phyloP scores from a whole-genome alignment of 2,329 filamentous ascomycete species.

The Nemania sp. region DNA sequence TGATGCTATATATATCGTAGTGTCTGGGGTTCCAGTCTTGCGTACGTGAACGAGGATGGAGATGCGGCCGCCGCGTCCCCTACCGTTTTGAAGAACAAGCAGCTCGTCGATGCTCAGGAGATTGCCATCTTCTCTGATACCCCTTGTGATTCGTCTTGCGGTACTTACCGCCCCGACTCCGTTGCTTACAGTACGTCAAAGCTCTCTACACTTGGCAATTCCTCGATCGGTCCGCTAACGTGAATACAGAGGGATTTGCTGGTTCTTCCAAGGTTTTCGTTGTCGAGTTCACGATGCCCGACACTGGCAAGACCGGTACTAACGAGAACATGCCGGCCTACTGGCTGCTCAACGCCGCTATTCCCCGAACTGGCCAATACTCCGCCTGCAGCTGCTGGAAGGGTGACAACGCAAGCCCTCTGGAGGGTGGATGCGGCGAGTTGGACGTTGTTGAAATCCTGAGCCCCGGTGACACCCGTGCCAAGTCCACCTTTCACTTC shows the following conservation, averaged over 20 bases:
- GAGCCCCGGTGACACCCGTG: conserved; percentile 70
- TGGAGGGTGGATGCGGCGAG: conserved; percentile 72
- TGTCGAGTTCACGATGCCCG: conserved; percentile 79
- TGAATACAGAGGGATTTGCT: conserved; percentile 72
- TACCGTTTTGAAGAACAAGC: conserved; percentile 55
- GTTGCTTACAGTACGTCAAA: conserved; percentile 59
- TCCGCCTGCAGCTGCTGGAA: conserved; percentile 79
- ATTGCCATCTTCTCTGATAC: conserved; percentile 60
- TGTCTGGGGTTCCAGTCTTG: conserved; percentile 59
- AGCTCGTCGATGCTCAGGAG: conserved; percentile 59
- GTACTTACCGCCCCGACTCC: conserved; percentile 57
- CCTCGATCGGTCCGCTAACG: conserved; percentile 18
- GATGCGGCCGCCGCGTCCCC: conserved; percentile 54
- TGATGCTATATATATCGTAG: conserved; percentile 46
- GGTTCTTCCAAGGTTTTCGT: conserved; percentile 79
- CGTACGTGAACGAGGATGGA: conserved; percentile 60
- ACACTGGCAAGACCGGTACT: conserved; percentile 63
- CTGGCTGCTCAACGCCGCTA: conserved; percentile 80
- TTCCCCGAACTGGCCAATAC: conserved; percentile 78
- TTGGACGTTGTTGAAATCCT: conserved; percentile 82
- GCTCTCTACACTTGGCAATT: neutral
- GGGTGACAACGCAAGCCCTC: conserved; percentile 51
- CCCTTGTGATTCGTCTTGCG: conserved; percentile 57
- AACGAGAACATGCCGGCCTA: conserved; percentile 78
- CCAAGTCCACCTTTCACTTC: conserved; percentile 78